These are phyloP conservation scores for Colletotrichum aenigma DNA, from an alignment of 2,329 filamentous ascomycete species.

Conservation along the genomic window DNA sequence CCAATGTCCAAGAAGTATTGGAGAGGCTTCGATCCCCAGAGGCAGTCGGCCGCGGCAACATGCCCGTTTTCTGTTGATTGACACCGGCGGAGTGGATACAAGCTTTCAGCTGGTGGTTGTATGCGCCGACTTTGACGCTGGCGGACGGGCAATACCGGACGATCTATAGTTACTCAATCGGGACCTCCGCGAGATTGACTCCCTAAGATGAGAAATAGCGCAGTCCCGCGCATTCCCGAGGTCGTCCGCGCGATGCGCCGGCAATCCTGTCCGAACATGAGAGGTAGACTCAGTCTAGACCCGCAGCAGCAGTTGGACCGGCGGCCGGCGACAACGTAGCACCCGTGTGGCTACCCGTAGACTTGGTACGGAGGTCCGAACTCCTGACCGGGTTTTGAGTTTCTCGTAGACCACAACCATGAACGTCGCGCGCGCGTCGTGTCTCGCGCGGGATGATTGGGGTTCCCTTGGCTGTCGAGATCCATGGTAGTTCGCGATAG, in stretches of 20 bases:
- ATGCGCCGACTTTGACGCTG: neutral
- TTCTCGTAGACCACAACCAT: neutral
- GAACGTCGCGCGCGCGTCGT: neutral
- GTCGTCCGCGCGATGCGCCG: neutral
- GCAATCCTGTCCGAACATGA: neutral
- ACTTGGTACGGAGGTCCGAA: neutral
- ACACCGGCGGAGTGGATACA: neutral
- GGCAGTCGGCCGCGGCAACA: neutral
- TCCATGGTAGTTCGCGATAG: neutral
- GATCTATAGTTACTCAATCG: neutral
- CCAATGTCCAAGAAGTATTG: neutral
- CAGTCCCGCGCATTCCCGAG: neutral
- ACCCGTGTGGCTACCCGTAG: neutral
- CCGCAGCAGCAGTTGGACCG: neutral
- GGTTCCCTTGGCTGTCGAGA: neutral
- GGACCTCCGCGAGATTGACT: neutral
- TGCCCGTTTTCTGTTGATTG: neutral
- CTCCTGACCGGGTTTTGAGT: neutral
- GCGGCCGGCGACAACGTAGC: neutral
- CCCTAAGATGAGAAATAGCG: neutral
- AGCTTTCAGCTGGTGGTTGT: neutral
- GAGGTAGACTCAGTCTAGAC: neutral
- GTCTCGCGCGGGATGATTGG: neutral
- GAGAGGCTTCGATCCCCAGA: neutral
- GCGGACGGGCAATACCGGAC: neutral